Base-by-base conservation (phyloP, 768 basidiomycete genomes). In the Floccularia luteovirens region DNA sequence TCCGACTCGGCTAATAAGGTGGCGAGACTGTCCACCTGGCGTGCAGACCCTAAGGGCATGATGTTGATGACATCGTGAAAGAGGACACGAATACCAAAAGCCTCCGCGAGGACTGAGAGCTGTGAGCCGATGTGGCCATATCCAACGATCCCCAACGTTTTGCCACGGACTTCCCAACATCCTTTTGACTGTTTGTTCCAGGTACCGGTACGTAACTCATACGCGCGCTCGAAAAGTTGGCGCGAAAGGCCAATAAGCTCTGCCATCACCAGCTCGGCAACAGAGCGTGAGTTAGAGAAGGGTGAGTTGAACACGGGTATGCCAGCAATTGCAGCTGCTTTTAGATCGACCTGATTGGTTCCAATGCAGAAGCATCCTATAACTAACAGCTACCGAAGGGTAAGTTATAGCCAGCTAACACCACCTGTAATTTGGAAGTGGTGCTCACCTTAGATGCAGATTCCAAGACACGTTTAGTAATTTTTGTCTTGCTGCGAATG, bases 361-460 rank as follows among this genome's bases (percentile, higher is more conserved):
- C 96, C 96, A 48, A 99, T 99, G 66, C 96, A 99, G 75, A 99
- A 99, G 62, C 96, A 99, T 8, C 96, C 94, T 47, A 98, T 90
- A 54, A 83, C 89, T 10, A 97, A 75, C 33, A 99, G 84, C 92
- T 99, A 54, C 17, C 17, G 24, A 24, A 24, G 21, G 20, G 20
- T n/a, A 17, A 14, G 20, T 23, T 22, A 8, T 14, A 38, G 28
- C 14, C 12, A 22, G 39, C 25, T 5, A 25, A 14, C 8, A 22
- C 33, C 4, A 14, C 27, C 20, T 21, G 11, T n/a, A 25, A 19
- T 7, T 1, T 24, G 3, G 11, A 16, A n/a, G 31, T 4, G 11
- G 43, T 31, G 53, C 75, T 36, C 54, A 84, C 94, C 74, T 90
- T 90, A 39, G 80, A 63, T 4, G 90, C 90, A 10, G 89, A 86